Base-by-base conservation (phyloP, 768 basidiomycete genomes). In the Mycena belliarum region DNA sequence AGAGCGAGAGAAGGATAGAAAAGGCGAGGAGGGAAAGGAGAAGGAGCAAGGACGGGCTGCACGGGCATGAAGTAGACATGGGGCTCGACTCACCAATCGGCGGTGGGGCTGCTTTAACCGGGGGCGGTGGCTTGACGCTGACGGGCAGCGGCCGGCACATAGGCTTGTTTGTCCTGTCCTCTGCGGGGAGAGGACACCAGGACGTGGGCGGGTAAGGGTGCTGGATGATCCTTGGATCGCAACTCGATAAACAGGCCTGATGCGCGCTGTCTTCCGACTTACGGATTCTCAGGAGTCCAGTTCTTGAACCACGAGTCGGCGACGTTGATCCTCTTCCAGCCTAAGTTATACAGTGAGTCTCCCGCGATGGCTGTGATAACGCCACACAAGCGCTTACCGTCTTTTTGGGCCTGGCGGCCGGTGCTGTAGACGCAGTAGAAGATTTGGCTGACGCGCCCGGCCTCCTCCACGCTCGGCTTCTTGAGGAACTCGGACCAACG, bases 321-420 rank as follows among this genome's bases (percentile, higher is more conserved):
- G 37, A 81, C 73, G 32, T 75, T 67, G 42, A 82, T 73, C 10
- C 73, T 65, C 57, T 81, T 82, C 83, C 83, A 84, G 10, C 82
- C 82, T 40, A 16, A 28, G 28, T 25, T 12, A 43, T 9, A 21
- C n/a, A 40, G 29, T 32, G 12, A 32, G 12, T 32, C 29, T 32
- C 29, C 18, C 16, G 43, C 43, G 43, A 18, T 49, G 32, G 60
- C 37, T 29, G 37, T 33, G 25, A 42, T 37, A 28, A 35, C 44
- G 24, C 28, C 29, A 52, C 24, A 48, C 11, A 43, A 50, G 52
- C 18, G 60, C 79, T 29, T 49, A 79, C 82, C 82, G 47, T 80
- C 79, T 65, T 83, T 82, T 66, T 80, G 76, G 4, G 76, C 76
- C 16, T 72, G 74, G 7, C 80, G 72, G n/a, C 69, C 75, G 9